Evolutionary conservation across 2,329 filamentous ascomycete genomes (phyloP).

Genomic region (Chrysoporthe puriensis): DNA sequence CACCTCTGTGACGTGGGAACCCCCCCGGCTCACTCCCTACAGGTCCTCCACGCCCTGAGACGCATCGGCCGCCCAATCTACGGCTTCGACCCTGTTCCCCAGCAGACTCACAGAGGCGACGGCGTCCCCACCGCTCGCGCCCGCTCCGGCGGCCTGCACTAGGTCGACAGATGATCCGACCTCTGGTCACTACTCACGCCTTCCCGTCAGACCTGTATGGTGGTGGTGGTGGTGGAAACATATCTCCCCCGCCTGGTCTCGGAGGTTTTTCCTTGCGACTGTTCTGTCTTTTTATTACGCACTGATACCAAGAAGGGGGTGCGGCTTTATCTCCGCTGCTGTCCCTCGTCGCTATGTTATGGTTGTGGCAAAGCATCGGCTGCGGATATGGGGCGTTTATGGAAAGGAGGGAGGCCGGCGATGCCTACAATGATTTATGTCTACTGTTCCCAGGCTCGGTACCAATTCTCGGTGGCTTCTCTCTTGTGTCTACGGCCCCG

Average conservation of each 20-base stretch:
- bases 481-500: no score
- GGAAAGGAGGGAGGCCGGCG: background rate
- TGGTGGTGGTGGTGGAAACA: background rate
- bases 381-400: background rate
- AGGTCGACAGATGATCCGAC: background rate
- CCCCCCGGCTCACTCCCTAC: background rate
- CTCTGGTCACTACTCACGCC: background rate
- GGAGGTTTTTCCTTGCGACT: no score
- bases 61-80: constrained; percentile 58
- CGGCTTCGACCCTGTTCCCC: constrained; percentile 56
- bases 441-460: background rate
- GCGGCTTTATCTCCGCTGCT: no score
- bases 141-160: background rate
- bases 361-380: background rate
- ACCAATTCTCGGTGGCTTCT: no score
- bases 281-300: no score
- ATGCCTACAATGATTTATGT: background rate
- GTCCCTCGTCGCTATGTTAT: background rate
- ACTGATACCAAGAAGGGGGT: no score
- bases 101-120: constrained; percentile 27
- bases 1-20: background rate
- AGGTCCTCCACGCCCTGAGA: constrained; percentile 59
- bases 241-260: background rate
- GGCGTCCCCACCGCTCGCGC: background rate
- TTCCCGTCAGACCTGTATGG: background rate